Base-by-base conservation (phyloP, 495 filamentous ascomycete species). In the Cryomyces minteri region DNA sequence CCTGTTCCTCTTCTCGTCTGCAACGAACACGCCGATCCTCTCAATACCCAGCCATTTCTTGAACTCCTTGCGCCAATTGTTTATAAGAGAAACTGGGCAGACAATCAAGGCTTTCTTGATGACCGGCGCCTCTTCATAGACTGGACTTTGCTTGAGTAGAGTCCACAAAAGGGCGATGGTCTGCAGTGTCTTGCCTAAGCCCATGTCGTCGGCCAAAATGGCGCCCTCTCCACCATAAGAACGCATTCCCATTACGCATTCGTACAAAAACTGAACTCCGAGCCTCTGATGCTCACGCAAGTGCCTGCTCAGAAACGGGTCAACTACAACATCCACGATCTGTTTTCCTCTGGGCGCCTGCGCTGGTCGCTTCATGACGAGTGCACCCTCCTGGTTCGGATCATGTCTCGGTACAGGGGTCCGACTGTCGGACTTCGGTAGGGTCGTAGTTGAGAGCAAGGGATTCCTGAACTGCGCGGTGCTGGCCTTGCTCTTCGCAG, bases 141-240 rank as follows among this genome's bases (percentile, higher is more conserved):
- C 65, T 0, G 82, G 82, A 53, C 81, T 87, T 59, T 88, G 82
- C 60, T 85, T 87, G 41, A 88, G 54, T 32, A 88, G 60, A 2
- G 82, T 88, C 82, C 82, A 88, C 25, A 88, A 51, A 30, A 88
- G 58, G 0, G 83, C 67, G 46, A 88, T 87, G 0, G 80, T 85
- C 59, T 86, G 82, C 34, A 87, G 55, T 4, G 83, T 86, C 54
- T 88, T 88, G 9, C 82, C 82, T 6, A 88, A 53, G 4, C 82
- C 82, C 82, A 88, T 88, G 50, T 87, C 83, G 54, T 88, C 82
- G 4, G 83, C 83, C 31, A 88, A 62, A 44, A 88, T 80, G 4
- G 79, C 82, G 8, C 82, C 82, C 54, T 80, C 72, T 0, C 82
- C 81, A 49, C 77, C 75, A 50, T 74, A 84, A 30, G 65, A 57